Evolutionary conservation across 2,329 filamentous ascomycete genomes (phyloP), one percentile per base, ranked within the genome.

Genomic region (Pestalotiopsis sp.): DNA sequence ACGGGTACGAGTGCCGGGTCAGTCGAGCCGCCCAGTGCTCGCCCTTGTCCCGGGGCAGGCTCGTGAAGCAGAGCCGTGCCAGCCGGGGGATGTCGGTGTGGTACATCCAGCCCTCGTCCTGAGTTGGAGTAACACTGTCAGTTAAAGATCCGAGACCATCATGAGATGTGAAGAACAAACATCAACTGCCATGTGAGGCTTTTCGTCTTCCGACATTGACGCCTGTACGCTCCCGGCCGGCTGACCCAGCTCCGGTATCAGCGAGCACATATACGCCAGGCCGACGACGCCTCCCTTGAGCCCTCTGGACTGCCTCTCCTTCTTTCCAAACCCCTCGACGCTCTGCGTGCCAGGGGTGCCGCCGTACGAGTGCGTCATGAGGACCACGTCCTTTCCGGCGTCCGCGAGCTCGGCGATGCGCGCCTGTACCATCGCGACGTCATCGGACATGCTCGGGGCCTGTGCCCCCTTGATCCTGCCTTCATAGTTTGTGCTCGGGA

Each of bases 211-310:
- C 7, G 40, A n/a, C 17, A 48, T 48, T 1, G 38, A 48, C 13
- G 38, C 40, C 39, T 26, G 22, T 1, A 64, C 61, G 14, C 22
- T 26, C 22, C 22, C 14, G 14, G 74, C 66, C 13, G 74, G 69
- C 6, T 69, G 65, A 13, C 76, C 78, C 1, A 75, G 66, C 11
- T 71, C 65, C 1, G 71, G 69, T 2, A 78, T 64, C 17, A 78
- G 40, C 14, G 71, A 72, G 1, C 76, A 74, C 68, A 73, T 73
- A 66, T 80, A 81, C 5, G 71, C 78, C 20, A 75, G 68, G 67
- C 72, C 74, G 3, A 78, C 69, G 2, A 83, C 70, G 0, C 80
- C 80, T 1, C 81, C 82, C 64, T 75, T 77, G 68, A 79, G 76
- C 0, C 80, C 80, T 14, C 72, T 67, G 20, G 70, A 68, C 59